Conservation (phyloP, 2,329 filamentous ascomycete genomes). For the Aspergillus transmontanensis region DNA sequence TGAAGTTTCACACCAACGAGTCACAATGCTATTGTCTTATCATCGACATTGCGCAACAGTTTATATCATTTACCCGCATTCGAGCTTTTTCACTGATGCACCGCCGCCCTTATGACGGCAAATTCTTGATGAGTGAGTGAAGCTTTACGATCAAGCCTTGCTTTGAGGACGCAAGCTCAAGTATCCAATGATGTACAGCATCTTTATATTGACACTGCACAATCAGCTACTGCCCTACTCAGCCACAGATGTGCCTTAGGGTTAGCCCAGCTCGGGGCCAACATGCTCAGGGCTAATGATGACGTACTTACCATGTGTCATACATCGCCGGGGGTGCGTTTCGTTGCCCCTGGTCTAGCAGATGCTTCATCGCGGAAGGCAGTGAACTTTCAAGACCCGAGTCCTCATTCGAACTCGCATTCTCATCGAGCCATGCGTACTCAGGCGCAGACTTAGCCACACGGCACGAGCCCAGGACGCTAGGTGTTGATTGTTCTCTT, state of each 20-base stretch:
- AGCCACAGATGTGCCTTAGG: background rate
- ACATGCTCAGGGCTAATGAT: background rate
- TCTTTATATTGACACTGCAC: no score
- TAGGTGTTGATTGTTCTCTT: background rate
- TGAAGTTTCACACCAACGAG: background rate
- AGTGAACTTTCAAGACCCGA: background rate
- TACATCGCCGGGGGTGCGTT: background rate
- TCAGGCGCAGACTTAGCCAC: background rate
- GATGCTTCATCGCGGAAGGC: background rate
- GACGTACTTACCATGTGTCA: background rate
- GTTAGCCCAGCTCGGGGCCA: background rate
- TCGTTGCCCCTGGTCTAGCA: background rate
- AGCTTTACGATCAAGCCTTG: background rate
- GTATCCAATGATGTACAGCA: background rate
- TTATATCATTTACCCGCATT: background rate
- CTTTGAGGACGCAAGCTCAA: background rate
- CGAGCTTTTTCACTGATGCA: background rate
- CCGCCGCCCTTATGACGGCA: background rate
- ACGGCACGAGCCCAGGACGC: background rate
- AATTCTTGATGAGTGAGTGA: background rate
- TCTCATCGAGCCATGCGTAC: background rate
- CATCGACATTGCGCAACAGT: no score
- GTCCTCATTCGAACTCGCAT: background rate
- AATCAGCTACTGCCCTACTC: background rate
- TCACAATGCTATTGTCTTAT: background rate